phyloP scores from a whole-genome alignment of 78 protist species.

The Polysphondylium violaceum region DNA sequence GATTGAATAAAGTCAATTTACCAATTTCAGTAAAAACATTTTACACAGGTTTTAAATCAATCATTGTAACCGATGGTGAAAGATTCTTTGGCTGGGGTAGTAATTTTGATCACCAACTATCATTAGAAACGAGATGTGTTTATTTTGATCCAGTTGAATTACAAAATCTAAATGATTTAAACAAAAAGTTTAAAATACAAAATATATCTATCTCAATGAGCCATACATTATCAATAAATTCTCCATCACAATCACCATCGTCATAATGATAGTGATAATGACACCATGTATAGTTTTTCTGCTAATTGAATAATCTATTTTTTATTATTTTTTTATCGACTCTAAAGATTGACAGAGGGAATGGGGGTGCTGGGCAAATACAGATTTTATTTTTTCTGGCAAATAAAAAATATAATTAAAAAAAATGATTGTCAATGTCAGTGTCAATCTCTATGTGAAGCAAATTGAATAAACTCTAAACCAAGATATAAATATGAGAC shows the following conservation, averaged over 20 bases:
- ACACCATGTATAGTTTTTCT: no score
- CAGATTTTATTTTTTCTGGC: background rate
- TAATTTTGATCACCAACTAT: slow-evolving; percentile 50
- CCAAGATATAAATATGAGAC: no score
- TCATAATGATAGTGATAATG: no score
- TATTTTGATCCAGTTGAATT: slow-evolving; percentile 4
- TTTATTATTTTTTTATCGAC: no score
- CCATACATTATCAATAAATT: background rate
- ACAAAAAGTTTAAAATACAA: background rate
- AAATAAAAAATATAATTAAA: background rate
- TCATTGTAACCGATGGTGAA: slow-evolving; percentile 18
- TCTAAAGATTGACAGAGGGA: no score
- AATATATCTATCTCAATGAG: slow-evolving; percentile 3
- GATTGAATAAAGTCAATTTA: slow-evolving; percentile 15
- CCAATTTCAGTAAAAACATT: slow-evolving; percentile 10
- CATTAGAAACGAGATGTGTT: slow-evolving; percentile 42
- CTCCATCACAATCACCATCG: no score
- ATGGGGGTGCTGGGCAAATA: no score
- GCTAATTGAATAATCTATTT: no score
- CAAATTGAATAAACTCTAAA: no score
- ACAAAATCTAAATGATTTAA: slow-evolving; percentile 1
- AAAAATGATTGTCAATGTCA: no score
- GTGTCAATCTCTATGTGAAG: no score
- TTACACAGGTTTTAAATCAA: slow-evolving; percentile 23
- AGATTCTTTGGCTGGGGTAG: slow-evolving; percentile 69